A percentile compares a stretch with the other conserved stretches of the same genome.
Conservation (phyloP, 2,329 filamentous ascomycete genomes). For the Iodosphaeria phyllophila region DNA sequence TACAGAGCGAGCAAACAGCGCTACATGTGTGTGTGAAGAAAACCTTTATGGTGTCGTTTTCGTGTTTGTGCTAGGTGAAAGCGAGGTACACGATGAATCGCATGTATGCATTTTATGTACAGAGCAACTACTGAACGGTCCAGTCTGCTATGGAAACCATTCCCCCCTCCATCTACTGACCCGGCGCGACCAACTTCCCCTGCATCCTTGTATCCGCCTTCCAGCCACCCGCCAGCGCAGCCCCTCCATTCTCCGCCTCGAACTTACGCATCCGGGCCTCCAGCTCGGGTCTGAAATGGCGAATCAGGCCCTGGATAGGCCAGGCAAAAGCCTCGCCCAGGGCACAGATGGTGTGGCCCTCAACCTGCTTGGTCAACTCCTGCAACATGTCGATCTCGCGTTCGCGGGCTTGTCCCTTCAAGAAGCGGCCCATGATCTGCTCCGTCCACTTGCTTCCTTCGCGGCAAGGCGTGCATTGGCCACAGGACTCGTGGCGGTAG, state of each 20-base stretch:
- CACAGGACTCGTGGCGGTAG: conserved; percentile 96
- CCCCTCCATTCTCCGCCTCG: conserved; percentile 51
- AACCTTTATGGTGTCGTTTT: too few species aligned
- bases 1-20: too few species aligned
- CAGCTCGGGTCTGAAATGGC: conserved; percentile 92
- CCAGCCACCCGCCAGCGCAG: conserved; percentile 77
- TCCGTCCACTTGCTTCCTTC: conserved; percentile 98
- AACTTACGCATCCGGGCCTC: conserved; percentile 80
- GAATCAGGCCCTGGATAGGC: conserved; percentile 95
- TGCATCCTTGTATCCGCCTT: conserved; percentile 52
- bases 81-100: too few species aligned
- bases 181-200: conserved; percentile 74
- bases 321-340: conserved; percentile 95
- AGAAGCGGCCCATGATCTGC: conserved; percentile 96
- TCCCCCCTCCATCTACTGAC: conserved; percentile 64
- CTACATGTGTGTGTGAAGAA: too few species aligned
- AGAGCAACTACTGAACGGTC: too few species aligned
- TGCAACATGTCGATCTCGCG: conserved; percentile 99
- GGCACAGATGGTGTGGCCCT: conserved; percentile 96
- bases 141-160: too few species aligned
- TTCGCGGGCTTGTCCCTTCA: conserved; percentile 72
- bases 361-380: conserved; percentile 97
- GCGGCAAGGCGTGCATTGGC: conserved; percentile 97
- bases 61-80: too few species aligned
- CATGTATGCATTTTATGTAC: too few species aligned